Percentiles rank a stretch among this genome's conserved stretches.
phyloP scores from a whole-genome alignment of 2,329 filamentous ascomycete species.

The Esteya vermicola region DNA sequence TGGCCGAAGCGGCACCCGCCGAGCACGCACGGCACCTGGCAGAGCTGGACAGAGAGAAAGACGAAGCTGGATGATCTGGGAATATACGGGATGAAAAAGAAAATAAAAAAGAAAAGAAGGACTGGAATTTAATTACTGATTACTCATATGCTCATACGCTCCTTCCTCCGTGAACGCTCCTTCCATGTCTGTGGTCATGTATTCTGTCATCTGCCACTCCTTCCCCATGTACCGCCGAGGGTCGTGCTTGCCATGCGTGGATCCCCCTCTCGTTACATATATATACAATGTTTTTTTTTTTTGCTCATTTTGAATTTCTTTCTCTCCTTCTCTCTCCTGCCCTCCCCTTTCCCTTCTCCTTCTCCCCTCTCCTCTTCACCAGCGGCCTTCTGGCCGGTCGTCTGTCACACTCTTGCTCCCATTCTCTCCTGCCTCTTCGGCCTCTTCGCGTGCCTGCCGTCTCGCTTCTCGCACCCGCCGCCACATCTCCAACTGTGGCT shows the following conservation, averaged over 20 bases:
- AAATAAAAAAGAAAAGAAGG: too few species aligned
- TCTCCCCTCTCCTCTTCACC: background rate
- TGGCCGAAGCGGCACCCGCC: background rate
- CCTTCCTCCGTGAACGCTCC: background rate
- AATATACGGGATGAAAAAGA: background rate
- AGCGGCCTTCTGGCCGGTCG: background rate
- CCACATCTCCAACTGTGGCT: conserved; percentile 30
- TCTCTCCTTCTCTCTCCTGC: background rate
- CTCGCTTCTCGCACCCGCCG: conserved; percentile 22
- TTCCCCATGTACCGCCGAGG: too few species aligned
- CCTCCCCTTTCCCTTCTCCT: background rate
- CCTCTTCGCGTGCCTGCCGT: conserved; percentile 23
- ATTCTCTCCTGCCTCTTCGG: conserved; percentile 25
- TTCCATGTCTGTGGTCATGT: background rate
- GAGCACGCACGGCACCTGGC: background rate
- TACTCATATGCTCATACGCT: conserved; percentile 1
- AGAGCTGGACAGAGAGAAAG: background rate
- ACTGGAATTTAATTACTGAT: background rate
- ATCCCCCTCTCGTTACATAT: too few species aligned
- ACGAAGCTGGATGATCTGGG: background rate
- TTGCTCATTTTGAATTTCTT: background rate
- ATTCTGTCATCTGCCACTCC: too few species aligned
- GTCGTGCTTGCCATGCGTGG: conserved; percentile 2
- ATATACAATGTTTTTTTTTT: background rate
- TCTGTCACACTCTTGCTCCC: conserved; percentile 1